Evolutionary conservation across 805 yeast species (phyloP).

Genomic region (Grigorovia jiainica): DNA sequence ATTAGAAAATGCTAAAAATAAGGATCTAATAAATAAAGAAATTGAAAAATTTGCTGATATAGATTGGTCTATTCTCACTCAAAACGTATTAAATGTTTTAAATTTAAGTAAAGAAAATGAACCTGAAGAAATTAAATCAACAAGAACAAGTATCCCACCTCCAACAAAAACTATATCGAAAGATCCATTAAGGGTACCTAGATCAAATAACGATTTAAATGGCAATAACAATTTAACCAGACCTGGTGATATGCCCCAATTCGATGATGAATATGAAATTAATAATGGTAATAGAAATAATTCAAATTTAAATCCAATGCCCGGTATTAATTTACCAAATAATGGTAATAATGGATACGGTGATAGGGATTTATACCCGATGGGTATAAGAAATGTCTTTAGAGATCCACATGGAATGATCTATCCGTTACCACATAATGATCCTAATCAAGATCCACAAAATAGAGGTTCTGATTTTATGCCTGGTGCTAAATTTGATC

Average conservation of each 20-base stretch:
- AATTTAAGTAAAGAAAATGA: too few relatives aligned
- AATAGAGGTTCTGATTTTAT: slow-evolving; percentile 21
- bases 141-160: too few relatives aligned
- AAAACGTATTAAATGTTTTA: too few relatives aligned
- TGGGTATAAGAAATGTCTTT: slow-evolving; percentile 22
- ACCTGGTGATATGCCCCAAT: slow-evolving; percentile 27
- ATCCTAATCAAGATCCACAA: slow-evolving; percentile 5
- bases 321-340: slow-evolving; percentile 6
- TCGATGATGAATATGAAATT: slow-evolving; percentile 27
- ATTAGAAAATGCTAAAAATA: too few relatives aligned
- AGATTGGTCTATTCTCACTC: too few relatives aligned
- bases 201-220: too few relatives aligned
- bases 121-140: too few relatives aligned
- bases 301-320: background rate
- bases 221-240: background rate
- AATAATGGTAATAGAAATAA: slow-evolving; percentile 1
- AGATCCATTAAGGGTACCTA: too few relatives aligned
- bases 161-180: too few relatives aligned
- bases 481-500: slow-evolving; percentile 28
- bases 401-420: slow-evolving; percentile 25
- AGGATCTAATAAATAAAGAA: too few relatives aligned
- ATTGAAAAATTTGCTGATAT: too few relatives aligned
- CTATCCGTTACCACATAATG: slow-evolving; percentile 19
- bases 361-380: slow-evolving; percentile 28
- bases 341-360: slow-evolving; percentile 18